Evolutionary conservation across 805 yeast genomes (phyloP).

Genomic region (Metschnikowia hibisci): DNA sequence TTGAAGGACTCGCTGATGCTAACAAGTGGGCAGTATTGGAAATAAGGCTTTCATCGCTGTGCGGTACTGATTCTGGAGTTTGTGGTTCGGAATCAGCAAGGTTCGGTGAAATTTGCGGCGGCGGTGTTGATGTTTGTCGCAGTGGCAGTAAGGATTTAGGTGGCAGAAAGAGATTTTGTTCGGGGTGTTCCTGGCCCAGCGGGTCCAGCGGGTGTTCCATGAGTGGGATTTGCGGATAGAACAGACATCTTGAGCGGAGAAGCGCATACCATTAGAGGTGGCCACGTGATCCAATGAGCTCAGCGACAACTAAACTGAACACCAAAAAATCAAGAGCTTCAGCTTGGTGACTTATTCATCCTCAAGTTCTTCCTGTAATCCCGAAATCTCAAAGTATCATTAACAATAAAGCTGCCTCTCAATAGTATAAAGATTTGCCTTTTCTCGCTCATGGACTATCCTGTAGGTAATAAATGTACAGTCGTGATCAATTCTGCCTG

Average conservation of each 20-base stretch:
- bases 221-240: background rate
- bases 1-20: background rate
- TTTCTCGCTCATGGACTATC: too few species aligned
- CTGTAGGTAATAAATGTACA: too few species aligned
- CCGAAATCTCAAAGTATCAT: too few species aligned
- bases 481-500: too few species aligned
- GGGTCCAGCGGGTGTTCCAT: slow-evolving; percentile 2
- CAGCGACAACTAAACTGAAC: too few species aligned
- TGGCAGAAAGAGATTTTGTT: background rate
- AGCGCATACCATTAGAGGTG: background rate
- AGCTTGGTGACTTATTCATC: too few species aligned
- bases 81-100: background rate
- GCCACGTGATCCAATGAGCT: background rate
- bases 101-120: background rate
- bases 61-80: slow-evolving; percentile 3
- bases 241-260: slow-evolving; percentile 1
- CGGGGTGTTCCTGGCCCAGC: background rate
- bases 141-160: background rate
- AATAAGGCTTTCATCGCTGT: slow-evolving; percentile 1
- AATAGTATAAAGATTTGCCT: too few species aligned
- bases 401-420: too few species aligned
- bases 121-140: background rate
- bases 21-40: background rate
- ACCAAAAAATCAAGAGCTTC: too few species aligned
- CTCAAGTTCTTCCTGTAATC: too few species aligned